Base-by-base conservation (phyloP, 805 yeast genomes). In the Barnettozyma sucrosica region DNA sequence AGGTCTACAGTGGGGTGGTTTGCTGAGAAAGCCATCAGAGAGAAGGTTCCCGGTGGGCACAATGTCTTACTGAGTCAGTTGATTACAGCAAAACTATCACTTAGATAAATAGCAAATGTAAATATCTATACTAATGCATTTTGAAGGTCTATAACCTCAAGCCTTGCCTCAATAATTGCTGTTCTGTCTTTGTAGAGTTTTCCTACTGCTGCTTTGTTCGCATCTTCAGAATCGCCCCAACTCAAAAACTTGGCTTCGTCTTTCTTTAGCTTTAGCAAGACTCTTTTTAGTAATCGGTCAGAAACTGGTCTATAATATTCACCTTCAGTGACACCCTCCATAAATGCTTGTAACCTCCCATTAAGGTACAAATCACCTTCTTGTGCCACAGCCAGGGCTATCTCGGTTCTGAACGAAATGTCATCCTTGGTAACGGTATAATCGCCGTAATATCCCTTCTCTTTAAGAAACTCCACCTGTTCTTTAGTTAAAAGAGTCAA, bases 321-420 rank as follows among this genome's bases (percentile, higher is more conserved):
- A 1, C 84, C 82, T 47, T 77, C 82, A 4, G 69, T 63, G 7
- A 64, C 51, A 0, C 88, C 88, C 43, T 52, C 52, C 2, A 63
- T 37, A 25, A 57, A 44, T 0, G 58, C 61, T n/a, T 43, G 51
- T 16, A 58, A 18, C 36, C 56, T 49, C 41, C 55, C 53, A 43
- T 55, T 59, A 7, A 33, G 39, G 14, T 44, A 48, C 50, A 56
- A 25, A 13, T 55, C 51, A 11, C 46, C 51, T 45, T 71, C 74
- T 52, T 77, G 79, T 1, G 74, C 49, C 0, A 74, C 70, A 3
- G 93, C 87, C 33, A 90, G 63, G 0, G 89, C 96, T 2, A 90
- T 80, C 49, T 81, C 80, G 0, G 88, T 77, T 44, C 97, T 69
- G 61, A 82, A 89, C 11, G 95, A 87, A 1, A 81, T 62, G 3